These are phyloP conservation scores for Cetraspora pellucida DNA, from an alignment of 192 early-diverging fungal species.

Conservation along the genomic window DNA sequence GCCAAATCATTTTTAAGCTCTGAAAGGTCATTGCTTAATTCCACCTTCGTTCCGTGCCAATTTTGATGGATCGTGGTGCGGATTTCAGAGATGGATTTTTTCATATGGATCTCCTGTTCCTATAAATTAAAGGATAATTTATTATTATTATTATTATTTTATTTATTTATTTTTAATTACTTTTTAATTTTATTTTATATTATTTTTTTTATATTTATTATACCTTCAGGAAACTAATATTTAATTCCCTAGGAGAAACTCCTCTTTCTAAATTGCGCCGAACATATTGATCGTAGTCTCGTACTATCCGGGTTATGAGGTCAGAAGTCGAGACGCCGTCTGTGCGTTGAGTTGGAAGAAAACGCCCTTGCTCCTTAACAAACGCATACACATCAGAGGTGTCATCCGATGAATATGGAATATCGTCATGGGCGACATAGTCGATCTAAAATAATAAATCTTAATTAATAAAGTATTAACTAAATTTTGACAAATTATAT, in stretches of 20 bases:
- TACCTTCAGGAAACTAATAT: conserved; percentile 80
- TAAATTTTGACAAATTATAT: not conserved
- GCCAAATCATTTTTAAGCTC: conserved; percentile 65
- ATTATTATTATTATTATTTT: no score
- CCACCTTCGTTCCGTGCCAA: conserved; percentile 63
- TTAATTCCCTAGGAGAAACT: conserved; percentile 77
- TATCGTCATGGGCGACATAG: conserved; percentile 82
- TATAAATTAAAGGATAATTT: no score
- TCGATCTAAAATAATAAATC: conserved; percentile 55
- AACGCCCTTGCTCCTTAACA: conserved; percentile 73
- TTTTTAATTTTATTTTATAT: no score
- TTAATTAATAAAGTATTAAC: not conserved
- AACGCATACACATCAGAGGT: conserved; percentile 77
- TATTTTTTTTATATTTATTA: no score
- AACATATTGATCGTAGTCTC: conserved; percentile 83
- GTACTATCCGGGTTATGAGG: conserved; percentile 81
- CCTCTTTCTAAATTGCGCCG: conserved; percentile 85
- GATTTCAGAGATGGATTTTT: conserved; percentile 74
- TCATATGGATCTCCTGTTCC: conserved; percentile 74
- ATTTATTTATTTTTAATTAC: no score
- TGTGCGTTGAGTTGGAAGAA: conserved; percentile 73
- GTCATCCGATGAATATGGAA: conserved; percentile 73
- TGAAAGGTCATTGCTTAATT: conserved; percentile 63
- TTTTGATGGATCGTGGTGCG: conserved; percentile 70
- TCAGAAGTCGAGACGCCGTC: conserved; percentile 82